Evolutionary conservation across 306 rosid genomes (phyloP).

Genomic region (Luffa aegyptiaca): DNA sequence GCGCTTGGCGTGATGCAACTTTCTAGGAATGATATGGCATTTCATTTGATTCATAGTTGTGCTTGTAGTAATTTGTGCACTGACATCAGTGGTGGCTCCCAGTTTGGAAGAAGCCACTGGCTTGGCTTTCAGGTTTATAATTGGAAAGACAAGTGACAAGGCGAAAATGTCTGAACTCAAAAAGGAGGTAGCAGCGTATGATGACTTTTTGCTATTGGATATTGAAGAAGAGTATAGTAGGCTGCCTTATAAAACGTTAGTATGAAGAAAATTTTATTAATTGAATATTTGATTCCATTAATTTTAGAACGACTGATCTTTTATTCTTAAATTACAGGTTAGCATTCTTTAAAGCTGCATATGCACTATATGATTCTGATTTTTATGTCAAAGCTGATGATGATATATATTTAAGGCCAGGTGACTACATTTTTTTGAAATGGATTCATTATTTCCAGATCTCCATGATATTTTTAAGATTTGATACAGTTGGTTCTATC

Average conservation of each 20-base stretch:
- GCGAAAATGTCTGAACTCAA: conserved; percentile 60
- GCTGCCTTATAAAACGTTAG: conserved; percentile 99
- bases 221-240: conserved; percentile 97
- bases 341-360: conserved; percentile 95
- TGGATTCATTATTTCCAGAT: not conserved
- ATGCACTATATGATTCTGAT: conserved; percentile 74
- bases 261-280: conserved; percentile 15
- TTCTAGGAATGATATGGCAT: not conserved
- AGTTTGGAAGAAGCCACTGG: conserved; percentile 98
- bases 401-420: conserved; percentile 96
- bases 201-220: conserved; percentile 83
- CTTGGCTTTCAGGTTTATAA: conserved; percentile 79
- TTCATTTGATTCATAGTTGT: not conserved
- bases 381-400: conserved; percentile 95
- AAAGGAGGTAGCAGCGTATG: conserved; percentile 59
- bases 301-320: not conserved
- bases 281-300: conserved; percentile 13
- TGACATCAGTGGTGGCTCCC: conserved; percentile 30
- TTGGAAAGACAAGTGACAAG: conserved; percentile 64
- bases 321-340: conserved; percentile 40
- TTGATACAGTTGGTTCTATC: conserved; percentile 8
- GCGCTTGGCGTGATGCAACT: not conserved
- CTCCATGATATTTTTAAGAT: not conserved
- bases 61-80: not conserved
- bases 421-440: conserved; percentile 23